Evolutionary conservation across 495 filamentous ascomycete species (phyloP), one percentile per base, ranked within the genome.

Genomic region (Penicillium samsonianum): DNA sequence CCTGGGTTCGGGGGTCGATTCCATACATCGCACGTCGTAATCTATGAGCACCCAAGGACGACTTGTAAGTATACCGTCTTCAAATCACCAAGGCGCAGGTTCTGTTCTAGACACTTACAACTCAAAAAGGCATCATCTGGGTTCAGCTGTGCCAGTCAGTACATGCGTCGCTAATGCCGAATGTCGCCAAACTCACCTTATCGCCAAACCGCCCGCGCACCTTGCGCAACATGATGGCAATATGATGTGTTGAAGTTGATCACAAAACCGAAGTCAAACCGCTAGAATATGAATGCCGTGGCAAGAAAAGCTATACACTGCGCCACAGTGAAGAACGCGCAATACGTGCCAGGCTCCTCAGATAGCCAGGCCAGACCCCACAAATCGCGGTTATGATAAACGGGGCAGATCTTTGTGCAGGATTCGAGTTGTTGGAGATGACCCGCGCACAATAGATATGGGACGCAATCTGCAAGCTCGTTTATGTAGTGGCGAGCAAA

Each of bases 121-220:
- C 84, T 88, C 53, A 90, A 73, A 66, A 85, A 90, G 42, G 87
- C 80, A 73, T 90, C 87, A 61, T 90, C 87, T 11, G 88, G 85
- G 52, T 74, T 76, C 62, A 89, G 72, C 83, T 89, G 71, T 55
- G 31, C 28, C 10, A 57, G 20, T 65, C 30, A 67, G 61, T 17
- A 44, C 22, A 26, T 20, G 45, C 22, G 16, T 16, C 26, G 11
- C 48, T 30, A 16, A 6, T 16, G 5, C n/a, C 47, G 7, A 4
- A n/a, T n/a, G n/a, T n/a, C n/a, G n/a, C n/a, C n/a, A n/a, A n/a
- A n/a, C n/a, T n/a, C n/a, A n/a, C n/a, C n/a, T n/a, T n/a, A n/a
- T 78, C 75, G 26, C 73, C 72, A 54, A 78, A 75, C 44, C 70
- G 67, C 45, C 69, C 72, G 61, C 70, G 71, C 67, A 79, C 73